Evolutionary conservation across 2,329 filamentous ascomycete species (phyloP), one percentile per base, ranked within the genome.

Genomic region (Ophiognomonia clavigignenti-juglandacearum): DNA sequence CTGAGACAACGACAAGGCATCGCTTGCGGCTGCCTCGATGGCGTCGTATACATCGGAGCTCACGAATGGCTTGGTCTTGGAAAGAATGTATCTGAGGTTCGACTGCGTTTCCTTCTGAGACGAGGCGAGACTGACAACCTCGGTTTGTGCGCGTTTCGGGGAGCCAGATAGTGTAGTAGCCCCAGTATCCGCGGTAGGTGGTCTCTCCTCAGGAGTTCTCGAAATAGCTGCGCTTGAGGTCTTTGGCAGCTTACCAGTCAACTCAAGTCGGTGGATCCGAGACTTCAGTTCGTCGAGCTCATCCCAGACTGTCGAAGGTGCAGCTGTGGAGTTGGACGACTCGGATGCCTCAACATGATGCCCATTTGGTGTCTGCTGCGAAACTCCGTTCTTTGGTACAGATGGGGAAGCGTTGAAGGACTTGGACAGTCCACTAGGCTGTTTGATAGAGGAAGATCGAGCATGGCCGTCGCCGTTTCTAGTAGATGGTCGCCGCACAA

Each of bases 281-380:
- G 88, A 93, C 64, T 97, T 97, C 39, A 98, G 71, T 54, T 97
- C 93, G 57, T 97, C 93, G 23, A 98, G 70, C 65, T 98, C 93
- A 62, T 97, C 93, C 93, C 93, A 98, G 3, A 98, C 88, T 0
- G 90, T 96, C 2, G 90, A 95, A 11, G 91, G 88, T 1, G 88
- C 89, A 1, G 85, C 90, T 1, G 88, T 93, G 0, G 93, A 97
- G 27, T 86, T 77, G 0, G 86, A 92, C 1, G 93, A 97, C 58
- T 93, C 89, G 0, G 89, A 90, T 8, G 84, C 85, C 58, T 91
- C 83, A 23, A 71, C 56, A 49, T 77, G 69, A 35, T 62, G 61
- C 18, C 61, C 58, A 37, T 75, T 74, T 8, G 62, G 59, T 32
- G 60, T 65, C 24, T 56, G 52, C 8, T 66, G 64, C 0, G 57